Evolutionary conservation across 352 stramenopile species (phyloP), one percentile per base, ranked within the genome.

Genomic region (Phytophthora syringae): DNA sequence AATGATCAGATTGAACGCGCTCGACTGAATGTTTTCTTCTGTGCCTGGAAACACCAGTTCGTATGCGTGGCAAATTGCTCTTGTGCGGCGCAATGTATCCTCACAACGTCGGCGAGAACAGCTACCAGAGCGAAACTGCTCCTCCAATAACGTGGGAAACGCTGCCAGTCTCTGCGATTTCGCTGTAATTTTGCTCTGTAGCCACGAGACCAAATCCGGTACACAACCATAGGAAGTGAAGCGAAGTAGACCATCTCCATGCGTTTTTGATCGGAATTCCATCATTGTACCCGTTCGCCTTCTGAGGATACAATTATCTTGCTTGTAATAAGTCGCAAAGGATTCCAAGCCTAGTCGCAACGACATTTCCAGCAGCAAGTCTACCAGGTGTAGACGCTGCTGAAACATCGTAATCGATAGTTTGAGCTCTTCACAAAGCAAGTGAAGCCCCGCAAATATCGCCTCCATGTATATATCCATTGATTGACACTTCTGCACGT

Each of bases 401-500:
- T 60, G 34, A 20, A 53, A 70, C 3, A 72, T 76, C 7, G 43
- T 61, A 28, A 70, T 62, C 10, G 84, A 91, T 15, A 93, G 59
- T 48, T 82, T 88, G 0, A 84, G 49, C 28, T 94, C 84, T 82
- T 94, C 84, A 37, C 89, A 74, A 5, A 92, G 53, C 25, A 93
- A 70, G 36, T 94, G 86, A 25, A 94, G 60, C 0, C 69, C 80
- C 1, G 60, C 59, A 73, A 90, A 84, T n/a, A 89, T 67, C 2
- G 20, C 28, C 25, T 44, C 24, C 18, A 73, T 12, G 7, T 70
- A 63, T 28, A 61, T 49, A 24, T 56, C 25, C 30, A 79, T 61
- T 36, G 9, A 27, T 20, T 4, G 59, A 32, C 27, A 51, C 22
- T 11, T 2, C 5, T 22, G 24, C 4, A 53, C 24, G 15, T 37